Conservation (phyloP, 768 basidiomycete genomes). For the Coprinopsis strossmayeri region DNA sequence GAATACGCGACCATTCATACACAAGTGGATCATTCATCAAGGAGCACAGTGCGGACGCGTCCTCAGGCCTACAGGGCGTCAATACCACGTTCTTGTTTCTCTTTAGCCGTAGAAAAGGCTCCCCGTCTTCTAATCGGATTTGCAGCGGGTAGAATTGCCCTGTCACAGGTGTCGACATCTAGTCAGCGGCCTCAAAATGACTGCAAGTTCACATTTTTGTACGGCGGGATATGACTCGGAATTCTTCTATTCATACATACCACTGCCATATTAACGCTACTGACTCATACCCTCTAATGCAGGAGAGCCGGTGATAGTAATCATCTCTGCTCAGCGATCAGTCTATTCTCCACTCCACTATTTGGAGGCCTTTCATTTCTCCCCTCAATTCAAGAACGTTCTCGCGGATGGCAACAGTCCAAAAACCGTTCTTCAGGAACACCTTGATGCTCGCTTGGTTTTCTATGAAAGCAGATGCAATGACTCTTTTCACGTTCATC, state of each 20-base stretch:
- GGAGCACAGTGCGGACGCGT: conserved; percentile 27
- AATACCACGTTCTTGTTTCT: conserved; percentile 46
- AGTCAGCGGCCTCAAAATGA: neutral
- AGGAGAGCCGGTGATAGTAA: too few species aligned
- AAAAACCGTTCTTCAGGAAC: conserved; percentile 63
- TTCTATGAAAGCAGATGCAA: conserved; percentile 36
- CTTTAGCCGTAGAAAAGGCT: conserved; percentile 49
- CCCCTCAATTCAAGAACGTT: conserved; percentile 32
- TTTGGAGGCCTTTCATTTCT: conserved; percentile 26
- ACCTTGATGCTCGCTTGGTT: conserved; percentile 59
- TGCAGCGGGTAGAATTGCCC: conserved; percentile 27
- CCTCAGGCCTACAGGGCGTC: conserved; percentile 43
- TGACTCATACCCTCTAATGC: neutral
- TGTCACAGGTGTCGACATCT: conserved; percentile 3
- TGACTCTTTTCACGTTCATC: conserved; percentile 48
- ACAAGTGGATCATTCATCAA: conserved; percentile 42
- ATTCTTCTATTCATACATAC: conserved; percentile 4
- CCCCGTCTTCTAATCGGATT: conserved; percentile 34
- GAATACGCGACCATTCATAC: conserved; percentile 34
- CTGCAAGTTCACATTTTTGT: neutral
- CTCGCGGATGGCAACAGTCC: conserved; percentile 28
- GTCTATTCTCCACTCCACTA: conserved; percentile 31
- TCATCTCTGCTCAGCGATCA: too few species aligned
- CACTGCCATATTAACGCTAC: neutral
- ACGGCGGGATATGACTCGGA: neutral